These are phyloP conservation scores for Xylaria scruposa DNA, from an alignment of 495 filamentous ascomycete genomes.

Conservation along the genomic window DNA sequence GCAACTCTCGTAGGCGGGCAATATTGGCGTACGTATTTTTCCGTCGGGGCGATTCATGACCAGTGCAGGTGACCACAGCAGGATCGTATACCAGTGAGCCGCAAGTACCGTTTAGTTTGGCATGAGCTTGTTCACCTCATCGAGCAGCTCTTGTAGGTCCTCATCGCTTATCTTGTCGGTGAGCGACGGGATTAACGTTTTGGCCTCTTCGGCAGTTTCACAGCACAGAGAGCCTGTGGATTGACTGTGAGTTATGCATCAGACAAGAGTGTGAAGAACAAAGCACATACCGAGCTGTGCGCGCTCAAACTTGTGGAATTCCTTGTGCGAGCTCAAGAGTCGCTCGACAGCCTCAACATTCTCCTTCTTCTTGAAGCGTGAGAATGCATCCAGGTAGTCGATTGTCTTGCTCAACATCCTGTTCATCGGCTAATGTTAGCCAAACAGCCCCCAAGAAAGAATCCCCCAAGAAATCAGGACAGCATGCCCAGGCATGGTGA, in stretches of 20 bases:
- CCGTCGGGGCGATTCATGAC: not conserved
- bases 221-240: constrained; percentile 83
- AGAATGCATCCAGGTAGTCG: constrained; percentile 91
- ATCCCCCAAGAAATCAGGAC: not conserved
- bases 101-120: constrained; percentile 33
- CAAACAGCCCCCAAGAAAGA: not conserved
- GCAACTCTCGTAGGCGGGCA: not conserved
- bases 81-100: not conserved
- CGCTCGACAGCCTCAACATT: constrained; percentile 91
- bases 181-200: constrained; percentile 91
- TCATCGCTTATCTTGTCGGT: constrained; percentile 86
- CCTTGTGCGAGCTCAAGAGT: constrained; percentile 73
- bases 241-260: constrained; percentile 17
- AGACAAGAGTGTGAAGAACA: constrained; percentile 13
- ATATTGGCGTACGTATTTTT: not conserved
- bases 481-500: not conserved
- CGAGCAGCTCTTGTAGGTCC: constrained; percentile 82
- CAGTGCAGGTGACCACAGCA: not conserved
- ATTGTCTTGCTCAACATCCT: constrained; percentile 80
- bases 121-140: constrained; percentile 85
- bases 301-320: constrained; percentile 88
- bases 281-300: constrained; percentile 80
- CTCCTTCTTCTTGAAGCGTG: constrained; percentile 92
- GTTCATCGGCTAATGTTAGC: constrained; percentile 22
- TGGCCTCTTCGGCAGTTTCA: constrained; percentile 91